Percentiles rank a stretch among this genome's conserved stretches.
Conservation (phyloP, 306 rosid species). For the Cucumis melo region DNA sequence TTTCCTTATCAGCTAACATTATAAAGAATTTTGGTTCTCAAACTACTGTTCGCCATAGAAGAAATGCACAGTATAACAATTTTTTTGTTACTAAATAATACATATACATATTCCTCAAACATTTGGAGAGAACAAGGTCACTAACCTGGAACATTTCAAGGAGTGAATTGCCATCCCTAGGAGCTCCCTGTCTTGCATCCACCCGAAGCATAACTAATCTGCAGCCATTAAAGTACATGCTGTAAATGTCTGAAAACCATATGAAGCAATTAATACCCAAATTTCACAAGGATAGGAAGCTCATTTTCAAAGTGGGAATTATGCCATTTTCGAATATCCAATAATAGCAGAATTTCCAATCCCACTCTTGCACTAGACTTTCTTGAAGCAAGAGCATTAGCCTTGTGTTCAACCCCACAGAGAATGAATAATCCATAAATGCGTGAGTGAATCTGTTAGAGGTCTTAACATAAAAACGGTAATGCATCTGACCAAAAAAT, state of each 20-base stretch:
- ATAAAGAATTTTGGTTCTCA: not conserved
- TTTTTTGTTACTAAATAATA: not conserved
- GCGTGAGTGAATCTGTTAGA: not conserved
- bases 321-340: not conserved
- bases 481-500: not conserved
- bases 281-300: not conserved
- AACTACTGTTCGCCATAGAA: not conserved
- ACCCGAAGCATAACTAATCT: slow-evolving; percentile 91
- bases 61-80: not conserved
- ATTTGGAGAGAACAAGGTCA: not conserved
- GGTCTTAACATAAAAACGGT: not conserved
- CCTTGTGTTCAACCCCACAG: not conserved
- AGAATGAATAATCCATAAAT: not conserved
- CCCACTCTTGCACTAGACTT: not conserved
- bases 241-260: not conserved
- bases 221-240: slow-evolving; percentile 20
- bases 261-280: slow-evolving; percentile 2
- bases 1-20: not conserved
- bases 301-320: not conserved
- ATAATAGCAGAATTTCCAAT: not conserved
- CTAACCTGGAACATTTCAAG: slow-evolving; percentile 85
- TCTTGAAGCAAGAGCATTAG: not conserved
- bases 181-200: slow-evolving; percentile 93
- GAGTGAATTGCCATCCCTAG: slow-evolving; percentile 79
- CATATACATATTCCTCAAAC: not conserved